Evolutionary conservation across 345 rosid species (phyloP).

Genomic region (Citrus glauca): DNA sequence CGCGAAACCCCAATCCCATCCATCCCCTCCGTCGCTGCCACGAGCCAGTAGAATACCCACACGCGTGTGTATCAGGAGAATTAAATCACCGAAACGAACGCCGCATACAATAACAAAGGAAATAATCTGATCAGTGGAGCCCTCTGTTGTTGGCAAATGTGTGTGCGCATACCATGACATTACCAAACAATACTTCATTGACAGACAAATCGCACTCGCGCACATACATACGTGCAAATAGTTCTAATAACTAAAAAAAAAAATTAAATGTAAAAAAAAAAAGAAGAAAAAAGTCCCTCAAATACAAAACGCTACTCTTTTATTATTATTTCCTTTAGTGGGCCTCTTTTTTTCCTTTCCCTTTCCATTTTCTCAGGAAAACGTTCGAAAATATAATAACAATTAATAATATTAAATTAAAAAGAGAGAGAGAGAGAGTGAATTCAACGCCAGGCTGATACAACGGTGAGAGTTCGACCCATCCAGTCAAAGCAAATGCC

Average conservation of each 20-base stretch:
- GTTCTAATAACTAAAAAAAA: not conserved
- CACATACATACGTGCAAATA: constrained; percentile 11
- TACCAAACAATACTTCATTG: not conserved
- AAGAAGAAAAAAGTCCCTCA: constrained; percentile 19
- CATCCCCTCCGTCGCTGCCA: not conserved
- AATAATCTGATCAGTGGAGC: not conserved
- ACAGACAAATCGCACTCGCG: not conserved
- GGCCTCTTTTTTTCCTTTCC: constrained; percentile 18
- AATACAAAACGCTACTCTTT: constrained; percentile 35
- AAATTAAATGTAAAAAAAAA: not conserved
- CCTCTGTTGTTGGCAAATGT: not conserved
- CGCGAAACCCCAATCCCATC: constrained; percentile 17
- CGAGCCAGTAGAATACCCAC: not conserved
- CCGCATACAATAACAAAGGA: not conserved
- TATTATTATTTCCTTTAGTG: constrained; percentile 34
- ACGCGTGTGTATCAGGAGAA: not conserved
- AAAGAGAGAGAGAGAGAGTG: constrained; percentile 16
- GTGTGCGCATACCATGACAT: not conserved
- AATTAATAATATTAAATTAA: constrained; percentile 31
- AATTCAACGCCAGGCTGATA: constrained; percentile 93
- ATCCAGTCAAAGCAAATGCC: constrained; percentile 88
- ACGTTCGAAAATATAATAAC: constrained; percentile 32
- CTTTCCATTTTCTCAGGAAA: constrained; percentile 39
- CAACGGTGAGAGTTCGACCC: constrained; percentile 85
- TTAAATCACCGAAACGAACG: no score